These are phyloP conservation scores for Gamsiella multidivaricata DNA, from an alignment of 192 early-diverging fungal genomes.

Conservation along the genomic window DNA sequence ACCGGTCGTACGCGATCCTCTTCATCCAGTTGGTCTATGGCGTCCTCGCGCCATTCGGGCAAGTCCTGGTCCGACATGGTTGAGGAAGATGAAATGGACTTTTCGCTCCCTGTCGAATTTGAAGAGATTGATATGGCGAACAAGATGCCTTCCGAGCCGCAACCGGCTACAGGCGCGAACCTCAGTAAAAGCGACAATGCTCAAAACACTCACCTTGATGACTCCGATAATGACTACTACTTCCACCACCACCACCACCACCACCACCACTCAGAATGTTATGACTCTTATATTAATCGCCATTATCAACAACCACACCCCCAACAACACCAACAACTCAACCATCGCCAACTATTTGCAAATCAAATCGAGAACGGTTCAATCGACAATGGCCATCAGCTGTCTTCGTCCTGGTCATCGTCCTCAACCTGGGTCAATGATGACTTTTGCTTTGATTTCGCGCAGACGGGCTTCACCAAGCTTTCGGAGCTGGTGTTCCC, in stretches of 20 bases:
- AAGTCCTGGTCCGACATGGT: constrained; percentile 55
- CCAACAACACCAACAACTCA: constrained; percentile 6
- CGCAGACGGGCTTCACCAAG: constrained; percentile 12
- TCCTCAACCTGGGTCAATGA: constrained; percentile 17
- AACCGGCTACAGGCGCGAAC: not conserved
- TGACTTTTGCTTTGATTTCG: constrained; percentile 16
- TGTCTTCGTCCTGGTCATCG: constrained; percentile 4
- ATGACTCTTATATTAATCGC: constrained; percentile 13
- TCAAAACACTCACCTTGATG: constrained; percentile 12
- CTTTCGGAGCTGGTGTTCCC: constrained; percentile 27
- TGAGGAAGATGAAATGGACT: constrained; percentile 54
- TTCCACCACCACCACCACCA: not conserved
- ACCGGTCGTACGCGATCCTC: constrained; percentile 8
- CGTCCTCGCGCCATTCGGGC: constrained; percentile 31
- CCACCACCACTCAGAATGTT: constrained; percentile 16
- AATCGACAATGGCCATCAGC: not conserved
- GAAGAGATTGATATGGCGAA: constrained; percentile 7
- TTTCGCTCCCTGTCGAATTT: constrained; percentile 51
- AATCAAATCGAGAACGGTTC: not conserved
- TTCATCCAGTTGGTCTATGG: constrained; percentile 36
- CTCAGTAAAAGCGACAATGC: constrained; percentile 7
- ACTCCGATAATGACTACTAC: constrained; percentile 36
- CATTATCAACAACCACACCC: constrained; percentile 12
- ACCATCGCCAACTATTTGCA: not conserved
- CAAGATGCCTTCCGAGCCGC: not conserved